phyloP scores from a whole-genome alignment of 1,284 basidiomycete species.

The Vanrija pseudolonga region DNA sequence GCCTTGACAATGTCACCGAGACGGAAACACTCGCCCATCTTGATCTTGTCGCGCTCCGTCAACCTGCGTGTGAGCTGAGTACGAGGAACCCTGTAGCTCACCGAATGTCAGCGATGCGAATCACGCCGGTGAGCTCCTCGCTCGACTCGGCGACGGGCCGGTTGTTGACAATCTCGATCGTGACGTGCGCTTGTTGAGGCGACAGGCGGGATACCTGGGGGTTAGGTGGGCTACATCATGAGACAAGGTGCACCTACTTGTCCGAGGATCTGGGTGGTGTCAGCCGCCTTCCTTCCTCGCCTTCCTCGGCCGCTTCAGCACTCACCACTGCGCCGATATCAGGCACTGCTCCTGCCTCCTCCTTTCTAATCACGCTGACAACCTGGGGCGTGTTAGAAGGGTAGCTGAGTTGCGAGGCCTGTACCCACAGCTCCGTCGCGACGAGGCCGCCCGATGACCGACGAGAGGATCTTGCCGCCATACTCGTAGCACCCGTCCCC shows the following conservation, averaged over 20 bases:
- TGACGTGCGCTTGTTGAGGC: conserved; percentile 78
- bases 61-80: conserved; percentile 46
- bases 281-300: conserved; percentile 1
- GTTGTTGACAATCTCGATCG: conserved; percentile 85
- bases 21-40: conserved; percentile 90
- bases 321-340: conserved; percentile 47
- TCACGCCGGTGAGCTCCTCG: conserved; percentile 92
- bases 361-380: conserved; percentile 44
- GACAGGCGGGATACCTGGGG: conserved; percentile 72
- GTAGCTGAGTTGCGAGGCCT: neutral
- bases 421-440: conserved; percentile 64
- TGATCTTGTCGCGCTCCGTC: conserved; percentile 88
- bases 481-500: conserved; percentile 68
- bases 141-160: conserved; percentile 72
- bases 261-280: conserved; percentile 31
- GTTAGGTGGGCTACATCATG: conserved; percentile 47
- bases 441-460: conserved; percentile 63
- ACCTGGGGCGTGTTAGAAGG: conserved; percentile 16
- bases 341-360: conserved; percentile 44
- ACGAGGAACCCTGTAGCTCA: conserved; percentile 13
- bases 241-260: conserved; percentile 23
- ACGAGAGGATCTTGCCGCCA: conserved; percentile 65
- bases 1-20: conserved; percentile 94
- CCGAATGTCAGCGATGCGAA: conserved; percentile 86
- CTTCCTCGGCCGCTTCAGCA: neutral